Conservation (phyloP, 2,329 filamentous ascomycete genomes). For the Sporothrix mexicana region DNA sequence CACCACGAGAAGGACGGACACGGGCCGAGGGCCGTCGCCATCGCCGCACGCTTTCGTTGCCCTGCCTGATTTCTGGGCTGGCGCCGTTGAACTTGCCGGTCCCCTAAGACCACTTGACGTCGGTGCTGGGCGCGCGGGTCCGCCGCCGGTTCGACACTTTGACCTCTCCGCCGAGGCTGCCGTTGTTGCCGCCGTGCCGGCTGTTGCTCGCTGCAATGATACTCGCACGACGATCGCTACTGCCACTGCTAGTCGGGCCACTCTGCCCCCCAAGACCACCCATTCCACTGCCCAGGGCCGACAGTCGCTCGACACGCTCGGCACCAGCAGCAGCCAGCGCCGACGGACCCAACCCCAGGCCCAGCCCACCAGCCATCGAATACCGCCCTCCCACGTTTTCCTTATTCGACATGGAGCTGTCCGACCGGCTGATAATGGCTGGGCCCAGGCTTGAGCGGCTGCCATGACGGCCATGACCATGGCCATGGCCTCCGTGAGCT, state of each 20-base stretch:
- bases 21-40: not conserved
- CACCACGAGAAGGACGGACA: not conserved
- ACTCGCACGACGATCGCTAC: conserved; percentile 13
- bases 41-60: not conserved
- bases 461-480: conserved; percentile 32
- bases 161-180: conserved; percentile 25
- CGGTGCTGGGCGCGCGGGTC: conserved; percentile 35
- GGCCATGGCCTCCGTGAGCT: too few relatives aligned
- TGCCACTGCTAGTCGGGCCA: conserved; percentile 11
- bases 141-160: conserved; percentile 34
- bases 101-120: conserved; percentile 38
- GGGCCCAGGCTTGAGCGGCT: conserved; percentile 41
- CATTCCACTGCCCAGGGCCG: conserved; percentile 34
- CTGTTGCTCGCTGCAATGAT: conserved; percentile 5
- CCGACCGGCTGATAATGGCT: conserved; percentile 38
- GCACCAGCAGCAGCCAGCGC: not conserved
- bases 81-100: conserved; percentile 5
- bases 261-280: not conserved
- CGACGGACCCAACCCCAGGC: conserved; percentile 15
- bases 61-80: too few relatives aligned
- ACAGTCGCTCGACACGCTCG: conserved; percentile 32
- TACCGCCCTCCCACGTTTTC: conserved; percentile 38
- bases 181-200: conserved; percentile 1
- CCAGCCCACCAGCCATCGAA: conserved; percentile 22
- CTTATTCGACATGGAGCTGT: conserved; percentile 41